Evolutionary conservation across 2,329 filamentous ascomycete genomes (phyloP).

Genomic region (Trichoderma koningiopsis): DNA sequence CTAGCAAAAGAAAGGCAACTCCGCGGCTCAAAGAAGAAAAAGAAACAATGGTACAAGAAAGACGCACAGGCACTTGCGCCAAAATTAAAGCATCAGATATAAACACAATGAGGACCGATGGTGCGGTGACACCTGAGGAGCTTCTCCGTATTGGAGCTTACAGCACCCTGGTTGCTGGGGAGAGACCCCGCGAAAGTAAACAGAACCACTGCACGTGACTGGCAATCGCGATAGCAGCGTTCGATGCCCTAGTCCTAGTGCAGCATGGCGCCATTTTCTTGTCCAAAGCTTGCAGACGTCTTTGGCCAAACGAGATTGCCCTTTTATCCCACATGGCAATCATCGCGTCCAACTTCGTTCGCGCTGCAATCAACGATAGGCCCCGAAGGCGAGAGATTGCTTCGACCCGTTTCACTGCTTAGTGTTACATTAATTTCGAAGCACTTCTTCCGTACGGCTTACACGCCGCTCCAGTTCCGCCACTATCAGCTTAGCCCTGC

Average conservation of each 20-base stretch:
- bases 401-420: background rate
- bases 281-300: slow-evolving; percentile 1
- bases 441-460: background rate
- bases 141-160: slow-evolving; percentile 30
- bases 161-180: slow-evolving; percentile 35
- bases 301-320: slow-evolving; percentile 21
- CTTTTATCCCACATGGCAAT: slow-evolving; percentile 25
- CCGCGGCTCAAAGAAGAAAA: background rate
- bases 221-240: slow-evolving; percentile 6
- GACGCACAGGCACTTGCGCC: slow-evolving; percentile 32
- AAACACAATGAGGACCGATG: slow-evolving; percentile 32
- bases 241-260: slow-evolving; percentile 7
- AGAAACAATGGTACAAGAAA: slow-evolving; percentile 30
- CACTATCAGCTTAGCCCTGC: background rate
- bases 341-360: slow-evolving; percentile 12
- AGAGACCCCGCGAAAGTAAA: slow-evolving; percentile 28
- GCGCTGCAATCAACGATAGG: background rate
- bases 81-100: slow-evolving; percentile 32
- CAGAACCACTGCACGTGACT: slow-evolving; percentile 23
- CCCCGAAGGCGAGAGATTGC: background rate
- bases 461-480: background rate
- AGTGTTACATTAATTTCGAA: background rate
- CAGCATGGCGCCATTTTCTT: background rate
- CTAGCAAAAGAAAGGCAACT: background rate
- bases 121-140: slow-evolving; percentile 23